Evolutionary conservation across 2,329 filamentous ascomycete species (phyloP).

Genomic region (Aspergillus piperis): DNA sequence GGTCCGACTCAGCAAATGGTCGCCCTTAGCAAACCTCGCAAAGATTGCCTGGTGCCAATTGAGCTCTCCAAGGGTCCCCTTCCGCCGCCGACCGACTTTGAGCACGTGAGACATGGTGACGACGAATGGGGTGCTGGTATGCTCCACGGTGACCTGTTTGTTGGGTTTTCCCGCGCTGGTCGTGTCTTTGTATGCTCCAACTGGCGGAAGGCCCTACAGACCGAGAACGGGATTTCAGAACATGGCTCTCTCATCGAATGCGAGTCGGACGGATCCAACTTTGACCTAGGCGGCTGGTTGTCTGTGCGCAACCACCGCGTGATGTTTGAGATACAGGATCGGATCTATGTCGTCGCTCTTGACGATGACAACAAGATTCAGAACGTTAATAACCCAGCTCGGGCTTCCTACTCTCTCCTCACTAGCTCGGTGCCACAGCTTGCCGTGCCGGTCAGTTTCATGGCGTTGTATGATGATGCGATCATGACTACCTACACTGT

Average conservation of each 20-base stretch:
- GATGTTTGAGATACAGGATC: conserved; percentile 48
- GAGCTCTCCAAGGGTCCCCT: conserved; percentile 30
- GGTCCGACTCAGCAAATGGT: conserved; percentile 24
- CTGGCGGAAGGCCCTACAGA: conserved; percentile 43
- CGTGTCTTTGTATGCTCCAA: conserved; percentile 48
- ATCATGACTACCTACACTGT: conserved; percentile 50
- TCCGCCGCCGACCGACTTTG: conserved; percentile 22
- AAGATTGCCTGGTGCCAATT: conserved; percentile 31
- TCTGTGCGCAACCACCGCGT: conserved; percentile 45
- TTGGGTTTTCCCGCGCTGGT: conserved; percentile 47
- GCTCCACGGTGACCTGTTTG: conserved; percentile 45
- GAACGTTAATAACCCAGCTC: conserved; percentile 20
- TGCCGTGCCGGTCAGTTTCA: conserved; percentile 50
- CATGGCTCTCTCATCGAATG: conserved; percentile 44
- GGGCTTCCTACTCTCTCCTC: conserved; percentile 35
- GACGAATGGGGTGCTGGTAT: conserved; percentile 54
- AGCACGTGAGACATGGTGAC: conserved; percentile 33
- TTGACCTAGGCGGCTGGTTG: conserved; percentile 52
- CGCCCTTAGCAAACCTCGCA: conserved; percentile 23
- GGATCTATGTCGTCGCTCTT: conserved; percentile 46
- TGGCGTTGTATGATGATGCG: conserved; percentile 51
- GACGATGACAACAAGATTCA: conserved; percentile 36
- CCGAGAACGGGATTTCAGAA: conserved; percentile 26
- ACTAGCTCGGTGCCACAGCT: conserved; percentile 42
- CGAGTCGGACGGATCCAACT: conserved; percentile 42